Conservation (phyloP, 768 basidiomycete genomes). For the Peribolospora baueri region DNA sequence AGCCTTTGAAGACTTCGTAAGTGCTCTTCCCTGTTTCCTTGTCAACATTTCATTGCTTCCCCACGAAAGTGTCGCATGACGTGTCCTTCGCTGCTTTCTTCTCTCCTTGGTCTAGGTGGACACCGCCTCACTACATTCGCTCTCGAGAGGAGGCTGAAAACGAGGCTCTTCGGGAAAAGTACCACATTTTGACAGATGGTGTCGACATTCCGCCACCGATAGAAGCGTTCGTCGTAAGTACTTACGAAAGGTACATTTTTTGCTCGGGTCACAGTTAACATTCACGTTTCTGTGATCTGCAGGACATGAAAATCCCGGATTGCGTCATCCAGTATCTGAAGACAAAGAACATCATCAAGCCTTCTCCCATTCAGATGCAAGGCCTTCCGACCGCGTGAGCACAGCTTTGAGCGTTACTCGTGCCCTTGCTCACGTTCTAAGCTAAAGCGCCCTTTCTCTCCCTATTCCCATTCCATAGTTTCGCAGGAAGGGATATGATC, state of each 20-base stretch:
- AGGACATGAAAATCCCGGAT: constrained; percentile 98
- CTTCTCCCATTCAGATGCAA: constrained; percentile 92
- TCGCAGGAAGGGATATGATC: constrained; percentile 88
- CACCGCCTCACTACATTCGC: constrained; percentile 58
- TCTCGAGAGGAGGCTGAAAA: constrained; percentile 44
- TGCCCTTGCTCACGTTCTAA: background rate
- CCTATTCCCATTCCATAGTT: constrained; percentile 27
- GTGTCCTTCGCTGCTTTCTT: too few species aligned
- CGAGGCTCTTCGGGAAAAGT: constrained; percentile 54
- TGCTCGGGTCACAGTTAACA: background rate
- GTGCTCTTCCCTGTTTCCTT: constrained; percentile 12
- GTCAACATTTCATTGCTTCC: background rate
- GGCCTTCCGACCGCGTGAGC: constrained; percentile 83
- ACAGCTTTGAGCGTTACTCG: background rate
- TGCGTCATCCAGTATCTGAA: constrained; percentile 59
- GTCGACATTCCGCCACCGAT: constrained; percentile 85
- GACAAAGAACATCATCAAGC: constrained; percentile 55
- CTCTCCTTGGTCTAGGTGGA: constrained; percentile 38
- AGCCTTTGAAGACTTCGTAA: constrained; percentile 58
- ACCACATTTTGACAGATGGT: constrained; percentile 78
- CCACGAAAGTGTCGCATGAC: background rate
- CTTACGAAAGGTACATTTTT: background rate
- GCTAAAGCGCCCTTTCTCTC: too few species aligned
- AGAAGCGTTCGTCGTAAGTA: constrained; percentile 48
- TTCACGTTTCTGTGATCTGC: constrained; percentile 1